A percentile compares a stretch with the other conserved stretches of the same genome.
phyloP scores from a whole-genome alignment of 1,284 basidiomycete genomes.

The Microbotryum violaceum region DNA sequence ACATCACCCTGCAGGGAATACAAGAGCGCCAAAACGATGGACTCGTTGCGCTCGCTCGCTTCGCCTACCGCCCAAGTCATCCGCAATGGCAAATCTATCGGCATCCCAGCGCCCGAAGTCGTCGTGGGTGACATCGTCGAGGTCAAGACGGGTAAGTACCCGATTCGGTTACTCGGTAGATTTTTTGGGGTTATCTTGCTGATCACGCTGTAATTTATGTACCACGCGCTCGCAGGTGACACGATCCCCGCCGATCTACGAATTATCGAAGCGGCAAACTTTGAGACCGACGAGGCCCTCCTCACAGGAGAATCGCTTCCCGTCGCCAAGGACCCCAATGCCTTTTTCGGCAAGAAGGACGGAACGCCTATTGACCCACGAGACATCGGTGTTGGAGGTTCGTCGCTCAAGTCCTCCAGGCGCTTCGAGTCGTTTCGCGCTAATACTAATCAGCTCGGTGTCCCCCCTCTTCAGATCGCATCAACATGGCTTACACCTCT shows the following conservation, averaged over 20 bases:
- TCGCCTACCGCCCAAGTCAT: slow-evolving; percentile 57
- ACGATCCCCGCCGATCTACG: slow-evolving; percentile 56
- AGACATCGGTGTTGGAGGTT: slow-evolving; percentile 40
- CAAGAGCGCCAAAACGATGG: slow-evolving; percentile 54
- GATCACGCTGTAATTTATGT: background rate
- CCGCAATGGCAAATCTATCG: slow-evolving; percentile 48
- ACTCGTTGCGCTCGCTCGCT: slow-evolving; percentile 52
- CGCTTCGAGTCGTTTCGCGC: no score
- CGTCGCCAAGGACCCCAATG: slow-evolving; percentile 51
- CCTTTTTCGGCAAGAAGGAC: slow-evolving; percentile 37
- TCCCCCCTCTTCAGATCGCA: slow-evolving; percentile 48
- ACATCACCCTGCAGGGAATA: slow-evolving; percentile 42
- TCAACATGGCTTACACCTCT: slow-evolving; percentile 55
- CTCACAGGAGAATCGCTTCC: slow-evolving; percentile 63
- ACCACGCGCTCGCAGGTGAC: slow-evolving; percentile 43
- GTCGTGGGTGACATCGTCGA: slow-evolving; percentile 49
- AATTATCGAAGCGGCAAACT: slow-evolving; percentile 45
- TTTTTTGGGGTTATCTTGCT: background rate
- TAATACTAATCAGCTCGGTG: slow-evolving; percentile 1
- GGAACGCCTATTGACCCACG: slow-evolving; percentile 20
- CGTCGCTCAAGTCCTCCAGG: no score
- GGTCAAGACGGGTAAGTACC: slow-evolving; percentile 24
- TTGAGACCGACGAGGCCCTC: slow-evolving; percentile 58
- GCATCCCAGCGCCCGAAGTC: slow-evolving; percentile 53
- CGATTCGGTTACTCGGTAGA: no score